These are phyloP conservation scores for Rhododendron kiyosumense DNA, from an alignment of 148 eudicot species.

Conservation along the genomic window DNA sequence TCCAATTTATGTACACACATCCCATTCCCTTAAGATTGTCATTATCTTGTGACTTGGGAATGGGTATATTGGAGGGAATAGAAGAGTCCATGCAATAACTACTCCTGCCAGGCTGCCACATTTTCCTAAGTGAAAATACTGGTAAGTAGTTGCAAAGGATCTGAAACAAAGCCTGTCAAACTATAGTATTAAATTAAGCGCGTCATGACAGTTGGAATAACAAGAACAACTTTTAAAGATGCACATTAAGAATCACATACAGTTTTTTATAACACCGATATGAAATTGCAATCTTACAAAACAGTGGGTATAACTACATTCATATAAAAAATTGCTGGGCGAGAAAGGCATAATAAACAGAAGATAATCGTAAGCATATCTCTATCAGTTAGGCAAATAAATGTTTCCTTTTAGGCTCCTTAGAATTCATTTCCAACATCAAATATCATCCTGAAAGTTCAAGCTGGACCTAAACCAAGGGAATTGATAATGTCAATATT, in stretches of 20 bases:
- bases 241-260: neutral
- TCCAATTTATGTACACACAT: neutral
- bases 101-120: neutral
- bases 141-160: too few species aligned
- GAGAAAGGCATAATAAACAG: neutral
- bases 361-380: neutral
- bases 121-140: neutral
- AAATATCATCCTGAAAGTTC: neutral
- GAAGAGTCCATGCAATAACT: neutral
- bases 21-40: neutral
- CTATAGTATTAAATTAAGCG: neutral
- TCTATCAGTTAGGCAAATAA: neutral
- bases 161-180: neutral
- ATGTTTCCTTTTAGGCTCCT: neutral
- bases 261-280: neutral
- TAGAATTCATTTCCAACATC: neutral
- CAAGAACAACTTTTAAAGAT: slow-evolving; percentile 1
- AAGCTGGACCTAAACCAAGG: neutral
- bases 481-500: neutral
- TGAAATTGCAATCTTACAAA: neutral
- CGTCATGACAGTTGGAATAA: neutral
- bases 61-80: neutral
- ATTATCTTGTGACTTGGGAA: neutral
- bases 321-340: neutral
- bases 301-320: neutral